Base-by-base conservation (phyloP, 495 filamentous ascomycete genomes). In the Aspergillus taichungensis region DNA sequence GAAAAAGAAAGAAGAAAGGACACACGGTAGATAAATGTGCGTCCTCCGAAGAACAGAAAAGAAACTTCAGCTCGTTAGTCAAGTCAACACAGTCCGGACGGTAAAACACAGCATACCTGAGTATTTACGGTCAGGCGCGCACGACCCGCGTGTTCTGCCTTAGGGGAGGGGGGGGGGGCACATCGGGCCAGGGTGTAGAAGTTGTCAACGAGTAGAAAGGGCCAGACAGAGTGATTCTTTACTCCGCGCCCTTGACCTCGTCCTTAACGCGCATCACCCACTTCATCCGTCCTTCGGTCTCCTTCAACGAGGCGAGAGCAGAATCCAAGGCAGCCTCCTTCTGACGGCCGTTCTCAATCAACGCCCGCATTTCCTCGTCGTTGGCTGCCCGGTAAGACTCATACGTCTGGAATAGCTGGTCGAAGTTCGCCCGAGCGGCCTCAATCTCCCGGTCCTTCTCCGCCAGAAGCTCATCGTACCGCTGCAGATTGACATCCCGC, bases 401-500 rank as follows among this genome's bases (percentile, higher is more conserved):
- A 56, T 83, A 83, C 37, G 68, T 62, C 18, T 49, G 60, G 14
- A 66, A 59, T 12, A 87, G 70, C 10, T 69, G 73, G 8, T 83
- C 77, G 53, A 87, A 85, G 30, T 75, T 71, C 30, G 72, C 65
- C 49, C 68, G 60, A 34, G 81, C 63, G 37, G 73, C 66, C 33
- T 76, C 72, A n/a, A 84, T 71, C 45, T 84, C 81, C 32, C 72
- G 74, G 40, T 80, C 75, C 63, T 85, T 81, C 60, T 88, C 81
- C 41, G 86, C 82, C 52, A 78, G 77, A 29, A 88, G 60, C 39
- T 76, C 70, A 40, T 83, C 72, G 30, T 88, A 64, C 48, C 75
- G 73, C 36, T 79, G 76, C 36, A 84, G 69, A 47, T 85, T 79
- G 48, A 67, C 66, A 50, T 58, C 55, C 45, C 76, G 73, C 10